Base-by-base conservation (phyloP, 2,329 filamentous ascomycete genomes). In the Penicillium capsulatum region DNA sequence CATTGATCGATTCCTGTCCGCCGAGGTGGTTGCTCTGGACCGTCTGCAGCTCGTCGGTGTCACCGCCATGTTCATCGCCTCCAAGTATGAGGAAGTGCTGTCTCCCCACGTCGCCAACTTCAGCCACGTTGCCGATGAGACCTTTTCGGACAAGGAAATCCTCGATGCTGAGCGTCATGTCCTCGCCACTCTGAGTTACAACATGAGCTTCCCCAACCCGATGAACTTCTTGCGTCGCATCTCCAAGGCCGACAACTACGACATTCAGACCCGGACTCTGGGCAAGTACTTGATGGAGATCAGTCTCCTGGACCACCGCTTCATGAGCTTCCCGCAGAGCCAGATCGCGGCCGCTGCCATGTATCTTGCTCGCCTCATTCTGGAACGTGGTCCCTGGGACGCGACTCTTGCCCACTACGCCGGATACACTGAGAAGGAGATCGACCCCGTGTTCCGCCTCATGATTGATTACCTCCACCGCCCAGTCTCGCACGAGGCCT, bases 161-260 rank as follows among this genome's bases (percentile, higher is more conserved):
- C 77, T 98, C 27, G 91, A 87, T 60, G 92, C 92, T n/a, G 92
- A 98, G 70, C 86, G 92, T 53, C 95, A 94, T 64, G 83, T 98
- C 51, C 82, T 98, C 36, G 80, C 81, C 51, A 89, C 89, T 4
- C 79, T 98, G 46, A 84, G 96, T 71, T 98, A 96, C 66, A 91
- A 98, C 64, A 81, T 98, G 50, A 96, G 90, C 73, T 98, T 96
- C 63, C 92, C 92, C 40, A 98, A 98, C 70, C 92, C 92, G 15
- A 98, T 98, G 92, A 98, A 98, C 77, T 98, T 98, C 73, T 80
- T 98, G 45, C 87, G 92, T 51, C 86, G 94, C 54, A 95, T 98
- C 68, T 97, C 91, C 47, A 98, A 98, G 76, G 94, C 92, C 60
- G 94, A 98, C 72, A 92, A 94, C 74, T 98, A 98, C 70, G 91